phyloP scores from a whole-genome alignment of 352 stramenopile genomes.

The Globisporangium perplexum region DNA sequence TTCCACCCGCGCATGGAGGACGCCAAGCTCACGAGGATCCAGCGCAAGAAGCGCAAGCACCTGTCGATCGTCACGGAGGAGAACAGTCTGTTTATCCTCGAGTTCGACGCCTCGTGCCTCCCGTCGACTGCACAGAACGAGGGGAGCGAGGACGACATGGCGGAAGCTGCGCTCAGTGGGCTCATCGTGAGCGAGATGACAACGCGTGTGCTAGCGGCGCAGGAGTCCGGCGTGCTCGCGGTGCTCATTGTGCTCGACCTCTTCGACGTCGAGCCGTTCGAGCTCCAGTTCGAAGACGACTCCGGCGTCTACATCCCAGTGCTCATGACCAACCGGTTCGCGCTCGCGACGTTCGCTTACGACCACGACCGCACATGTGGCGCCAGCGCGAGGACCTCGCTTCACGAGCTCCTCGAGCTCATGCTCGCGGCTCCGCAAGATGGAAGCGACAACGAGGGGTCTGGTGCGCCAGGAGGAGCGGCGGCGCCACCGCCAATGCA shows the following conservation, averaged over 20 bases:
- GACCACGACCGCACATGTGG: not conserved
- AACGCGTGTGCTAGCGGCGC: constrained; percentile 43
- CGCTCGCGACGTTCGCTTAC: constrained; percentile 2
- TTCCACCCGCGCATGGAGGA: constrained; percentile 42
- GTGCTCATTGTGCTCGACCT: constrained; percentile 63
- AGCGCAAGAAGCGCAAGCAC: constrained; percentile 37
- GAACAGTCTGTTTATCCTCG: constrained; percentile 37
- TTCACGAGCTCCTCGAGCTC: constrained; percentile 23
- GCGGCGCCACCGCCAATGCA: not conserved
- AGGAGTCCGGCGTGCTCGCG: constrained; percentile 48
- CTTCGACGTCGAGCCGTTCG: constrained; percentile 49
- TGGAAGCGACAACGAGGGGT: not conserved
- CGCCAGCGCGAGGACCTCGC: constrained; percentile 1
- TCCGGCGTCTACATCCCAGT: constrained; percentile 66
- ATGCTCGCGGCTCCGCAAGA: constrained; percentile 8
- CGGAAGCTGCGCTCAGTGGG: constrained; percentile 13
- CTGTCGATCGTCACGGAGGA: constrained; percentile 26
- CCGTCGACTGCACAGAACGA: not conserved
- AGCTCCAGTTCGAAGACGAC: constrained; percentile 37
- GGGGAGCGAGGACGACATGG: not conserved
- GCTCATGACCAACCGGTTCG: constrained; percentile 40
- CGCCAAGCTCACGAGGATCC: constrained; percentile 27
- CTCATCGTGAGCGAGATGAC: constrained; percentile 40
- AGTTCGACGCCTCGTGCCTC: constrained; percentile 31
- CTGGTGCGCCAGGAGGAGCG: not conserved